Conservation (phyloP, 2,329 filamentous ascomycete species). For the Xylaria sp. region DNA sequence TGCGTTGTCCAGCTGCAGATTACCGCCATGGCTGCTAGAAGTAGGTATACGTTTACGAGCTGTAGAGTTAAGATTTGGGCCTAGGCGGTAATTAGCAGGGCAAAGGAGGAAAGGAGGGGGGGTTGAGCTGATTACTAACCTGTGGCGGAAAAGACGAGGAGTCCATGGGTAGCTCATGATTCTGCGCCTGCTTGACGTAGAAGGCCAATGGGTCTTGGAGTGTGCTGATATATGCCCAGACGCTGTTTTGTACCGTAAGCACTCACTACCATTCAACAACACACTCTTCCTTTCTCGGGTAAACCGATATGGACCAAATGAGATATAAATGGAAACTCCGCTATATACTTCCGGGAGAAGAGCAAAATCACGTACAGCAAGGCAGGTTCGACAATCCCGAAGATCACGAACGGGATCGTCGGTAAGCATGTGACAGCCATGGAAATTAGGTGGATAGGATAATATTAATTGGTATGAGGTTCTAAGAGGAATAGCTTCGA, state of each 20-base stretch:
- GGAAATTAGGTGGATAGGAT: too few relatives aligned
- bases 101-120: not conserved
- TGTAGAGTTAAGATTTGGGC: conserved; percentile 44
- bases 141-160: conserved; percentile 33
- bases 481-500: not conserved
- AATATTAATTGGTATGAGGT: not conserved
- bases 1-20: conserved; percentile 49
- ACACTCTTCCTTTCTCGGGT: not conserved
- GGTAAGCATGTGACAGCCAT: conserved; percentile 43
- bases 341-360: not conserved
- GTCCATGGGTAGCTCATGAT: conserved; percentile 30
- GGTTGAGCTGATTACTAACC: conserved; percentile 14
- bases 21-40: conserved; percentile 48
- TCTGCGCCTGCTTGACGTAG: conserved; percentile 46
- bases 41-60: conserved; percentile 49
- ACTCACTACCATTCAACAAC: not conserved
- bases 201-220: conserved; percentile 45
- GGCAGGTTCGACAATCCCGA: conserved; percentile 47
- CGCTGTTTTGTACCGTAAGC: conserved; percentile 27
- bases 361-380: conserved; percentile 42
- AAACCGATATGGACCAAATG: not conserved
- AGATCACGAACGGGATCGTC: conserved; percentile 43
- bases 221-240: conserved; percentile 42
- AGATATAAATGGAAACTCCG: not conserved
- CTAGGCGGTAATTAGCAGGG: conserved; percentile 34